Evolutionary conservation across 345 rosid genomes (phyloP).

Genomic region (Citrus glauca): DNA sequence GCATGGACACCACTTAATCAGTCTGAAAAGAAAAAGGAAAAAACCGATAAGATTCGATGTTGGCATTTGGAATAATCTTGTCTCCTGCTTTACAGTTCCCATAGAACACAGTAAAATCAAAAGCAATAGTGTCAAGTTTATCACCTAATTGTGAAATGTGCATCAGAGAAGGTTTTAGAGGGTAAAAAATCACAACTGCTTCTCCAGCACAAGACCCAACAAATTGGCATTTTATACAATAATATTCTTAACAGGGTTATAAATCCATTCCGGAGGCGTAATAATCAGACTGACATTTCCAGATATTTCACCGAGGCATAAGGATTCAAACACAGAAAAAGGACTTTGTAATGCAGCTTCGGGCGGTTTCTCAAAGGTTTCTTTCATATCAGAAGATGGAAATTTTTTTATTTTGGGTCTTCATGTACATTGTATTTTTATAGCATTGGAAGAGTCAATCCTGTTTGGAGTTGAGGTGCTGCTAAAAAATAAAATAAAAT

Average conservation of each 20-base stretch:
- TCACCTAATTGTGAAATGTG: background rate
- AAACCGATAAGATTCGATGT: background rate
- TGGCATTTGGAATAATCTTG: background rate
- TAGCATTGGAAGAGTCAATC: slow-evolving; percentile 20
- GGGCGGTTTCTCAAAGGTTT: slow-evolving; percentile 48
- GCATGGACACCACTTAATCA: background rate
- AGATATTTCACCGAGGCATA: slow-evolving; percentile 78
- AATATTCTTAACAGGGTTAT: background rate
- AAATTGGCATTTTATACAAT: background rate
- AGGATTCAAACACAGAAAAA: slow-evolving; percentile 70
- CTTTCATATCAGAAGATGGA: slow-evolving; percentile 26
- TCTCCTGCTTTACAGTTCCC: background rate
- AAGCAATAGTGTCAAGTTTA: background rate
- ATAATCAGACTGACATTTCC: slow-evolving; percentile 11
- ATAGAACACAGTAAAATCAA: background rate
- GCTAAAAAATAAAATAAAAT: too few species aligned
- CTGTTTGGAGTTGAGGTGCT: too few species aligned
- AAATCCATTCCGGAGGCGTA: background rate
- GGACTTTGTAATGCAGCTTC: slow-evolving; percentile 57
- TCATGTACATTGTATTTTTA: slow-evolving; percentile 15
- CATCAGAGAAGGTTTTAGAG: background rate
- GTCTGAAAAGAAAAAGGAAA: too few species aligned
- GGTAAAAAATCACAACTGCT: background rate
- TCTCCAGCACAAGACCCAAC: background rate
- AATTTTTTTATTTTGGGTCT: slow-evolving; percentile 33